These are phyloP conservation scores for Lentinula guzmanii DNA, from an alignment of 768 basidiomycete genomes.

Conservation along the genomic window DNA sequence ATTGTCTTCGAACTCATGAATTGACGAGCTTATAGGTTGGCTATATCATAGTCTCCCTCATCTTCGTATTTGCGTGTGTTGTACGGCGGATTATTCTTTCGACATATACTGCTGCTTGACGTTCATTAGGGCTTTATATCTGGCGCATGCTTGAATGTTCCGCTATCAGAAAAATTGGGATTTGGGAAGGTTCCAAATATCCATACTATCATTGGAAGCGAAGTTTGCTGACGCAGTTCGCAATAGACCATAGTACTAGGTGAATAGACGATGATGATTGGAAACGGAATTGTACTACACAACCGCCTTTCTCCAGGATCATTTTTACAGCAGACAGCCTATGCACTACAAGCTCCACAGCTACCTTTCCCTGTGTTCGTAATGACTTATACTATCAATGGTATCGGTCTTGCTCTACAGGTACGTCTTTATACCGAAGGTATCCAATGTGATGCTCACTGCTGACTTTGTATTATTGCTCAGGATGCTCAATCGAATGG, in stretches of 20 bases:
- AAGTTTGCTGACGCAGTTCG: neutral
- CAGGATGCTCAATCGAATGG: constrained; percentile 45
- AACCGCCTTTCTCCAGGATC: constrained; percentile 5
- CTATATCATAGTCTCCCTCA: constrained; percentile 51
- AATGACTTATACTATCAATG: constrained; percentile 26
- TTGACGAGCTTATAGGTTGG: constrained; percentile 25
- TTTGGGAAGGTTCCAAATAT: neutral
- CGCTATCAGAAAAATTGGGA: constrained; percentile 28
- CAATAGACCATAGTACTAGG: neutral
- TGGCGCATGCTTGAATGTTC: constrained; percentile 34
- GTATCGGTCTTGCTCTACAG: constrained; percentile 26
- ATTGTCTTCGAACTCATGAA: too few species aligned
- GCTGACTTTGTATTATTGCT: constrained; percentile 12
- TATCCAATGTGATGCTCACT: constrained; percentile 22
- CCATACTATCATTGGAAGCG: neutral
- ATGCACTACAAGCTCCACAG: constrained; percentile 29
- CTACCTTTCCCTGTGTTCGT: constrained; percentile 52
- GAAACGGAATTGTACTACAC: neutral
- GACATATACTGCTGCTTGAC: constrained; percentile 2
- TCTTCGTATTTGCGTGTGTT: constrained; percentile 42
- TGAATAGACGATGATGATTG: neutral
- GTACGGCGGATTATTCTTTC: constrained; percentile 23
- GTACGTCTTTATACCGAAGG: constrained; percentile 19
- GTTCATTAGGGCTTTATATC: constrained; percentile 31
- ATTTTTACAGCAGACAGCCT: neutral